phyloP scores from a whole-genome alignment of 2,329 filamentous ascomycete genomes.

The Aureobasidium zeae region DNA sequence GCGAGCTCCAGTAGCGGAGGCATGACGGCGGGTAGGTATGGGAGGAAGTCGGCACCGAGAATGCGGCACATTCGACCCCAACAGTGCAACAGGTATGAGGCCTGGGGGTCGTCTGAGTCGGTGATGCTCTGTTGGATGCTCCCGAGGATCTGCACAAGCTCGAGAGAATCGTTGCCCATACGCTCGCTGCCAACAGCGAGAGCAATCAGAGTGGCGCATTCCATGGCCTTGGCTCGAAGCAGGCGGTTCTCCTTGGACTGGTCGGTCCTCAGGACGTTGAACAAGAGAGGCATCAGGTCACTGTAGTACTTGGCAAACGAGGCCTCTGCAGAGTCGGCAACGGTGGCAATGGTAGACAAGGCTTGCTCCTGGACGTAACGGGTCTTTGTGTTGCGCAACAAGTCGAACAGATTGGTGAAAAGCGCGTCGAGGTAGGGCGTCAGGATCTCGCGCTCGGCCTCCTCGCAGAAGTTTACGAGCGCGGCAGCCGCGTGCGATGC shows the following conservation, averaged over 20 bases:
- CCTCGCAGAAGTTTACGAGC: conserved; percentile 97
- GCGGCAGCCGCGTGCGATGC: conserved; percentile 97
- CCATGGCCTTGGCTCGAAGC: conserved; percentile 94
- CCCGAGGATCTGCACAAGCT: conserved; percentile 76
- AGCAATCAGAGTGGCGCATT: conserved; percentile 92
- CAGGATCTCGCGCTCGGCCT: conserved; percentile 83
- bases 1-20: conserved; percentile 85
- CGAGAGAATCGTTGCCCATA: conserved; percentile 78
- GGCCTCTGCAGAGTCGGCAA: conserved; percentile 94
- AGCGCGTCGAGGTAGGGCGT: conserved; percentile 90
- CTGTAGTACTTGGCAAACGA: conserved; percentile 95
- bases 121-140: conserved; percentile 78
- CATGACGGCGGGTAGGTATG: conserved; percentile 88
- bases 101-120: conserved; percentile 89
- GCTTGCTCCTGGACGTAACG: conserved; percentile 97
- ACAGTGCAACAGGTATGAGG: conserved; percentile 95
- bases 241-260: conserved; percentile 89
- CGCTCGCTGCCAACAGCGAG: conserved; percentile 89
- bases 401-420: conserved; percentile 71
- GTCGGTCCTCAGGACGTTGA: conserved; percentile 79
- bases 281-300: conserved; percentile 87
- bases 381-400: conserved; percentile 75
- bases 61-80: conserved; percentile 99
- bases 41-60: conserved; percentile 79
- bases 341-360: conserved; percentile 93